phyloP scores from a whole-genome alignment of 257 asterid species.

The Solanum virginianum region DNA sequence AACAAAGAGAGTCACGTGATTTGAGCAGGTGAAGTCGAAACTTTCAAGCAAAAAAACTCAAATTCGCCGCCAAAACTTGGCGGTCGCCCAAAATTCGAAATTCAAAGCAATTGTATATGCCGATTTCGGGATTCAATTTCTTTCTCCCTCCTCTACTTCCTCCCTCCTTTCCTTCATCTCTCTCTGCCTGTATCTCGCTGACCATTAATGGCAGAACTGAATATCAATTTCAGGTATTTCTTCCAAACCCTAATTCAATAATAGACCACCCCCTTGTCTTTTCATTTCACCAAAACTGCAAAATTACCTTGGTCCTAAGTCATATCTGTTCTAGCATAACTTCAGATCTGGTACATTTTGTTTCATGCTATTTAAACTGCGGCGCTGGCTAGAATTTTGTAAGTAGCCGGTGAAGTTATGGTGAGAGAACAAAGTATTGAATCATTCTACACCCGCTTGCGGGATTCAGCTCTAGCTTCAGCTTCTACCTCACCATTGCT shows the following conservation, averaged over 20 bases:
- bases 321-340: neutral
- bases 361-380: neutral
- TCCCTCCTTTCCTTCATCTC: neutral
- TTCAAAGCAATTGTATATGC: slow-evolving; percentile 3
- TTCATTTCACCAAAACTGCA: neutral
- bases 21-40: neutral
- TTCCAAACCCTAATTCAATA: slow-evolving; percentile 11
- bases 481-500: slow-evolving; percentile 56
- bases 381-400: neutral
- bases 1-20: neutral
- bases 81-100: slow-evolving; percentile 25
- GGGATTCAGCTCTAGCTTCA: slow-evolving; percentile 59
- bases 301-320: neutral
- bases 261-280: neutral
- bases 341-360: neutral
- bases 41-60: neutral
- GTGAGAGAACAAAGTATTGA: slow-evolving; percentile 74
- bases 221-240: slow-evolving; percentile 8
- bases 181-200: neutral
- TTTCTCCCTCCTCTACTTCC: neutral
- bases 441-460: slow-evolving; percentile 53
- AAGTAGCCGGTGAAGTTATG: slow-evolving; percentile 19
- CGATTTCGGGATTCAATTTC: slow-evolving; percentile 11
- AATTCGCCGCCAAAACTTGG: slow-evolving; percentile 42
- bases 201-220: neutral